Evolutionary conservation across 1,139 yeast species (phyloP), one percentile per base, ranked within the genome.

Genomic region (Saccharomyces hybrid): DNA sequence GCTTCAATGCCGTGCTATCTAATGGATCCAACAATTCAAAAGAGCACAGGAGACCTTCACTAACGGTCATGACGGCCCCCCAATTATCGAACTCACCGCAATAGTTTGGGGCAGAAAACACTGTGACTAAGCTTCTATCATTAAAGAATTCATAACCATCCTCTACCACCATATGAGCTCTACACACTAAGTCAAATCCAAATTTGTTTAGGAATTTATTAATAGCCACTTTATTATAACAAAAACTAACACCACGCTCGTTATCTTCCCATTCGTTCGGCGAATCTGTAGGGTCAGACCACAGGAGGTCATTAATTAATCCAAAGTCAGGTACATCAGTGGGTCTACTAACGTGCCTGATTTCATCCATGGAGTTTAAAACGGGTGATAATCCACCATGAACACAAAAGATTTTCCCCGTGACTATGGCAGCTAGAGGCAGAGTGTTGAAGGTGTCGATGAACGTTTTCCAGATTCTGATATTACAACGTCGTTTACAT

Each of bases 81-180:
- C 96, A 90, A 66, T 89, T 89, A 69, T 89, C 97, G 65, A 89
- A 89, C 70, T 89, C 97, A 42, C 97, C 97, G 72, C 97, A 89
- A 68, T 89, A 89, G 70, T 89, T 89, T 1, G 97, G 97, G 0
- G 97, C 97, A 56, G 88, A 81, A 70, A 90, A 89, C 14, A 89
- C 96, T 0, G 97, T 89, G 7, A 90, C 97, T 57, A 89, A 76
- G 8, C 93, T 85, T 48, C 95, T 77, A 67, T 89, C 96, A 67
- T 89, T 89, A 74, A 89, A 90, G 68, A 89, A 90, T 73, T 89
- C 97, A 70, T 89, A 89, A 1, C 97, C 97, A 68, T 89, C 97
- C 67, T 89, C 97, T 30, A 90, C 97, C 60, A 89, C 97, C 96
- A 89, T 89, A 73, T 89, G 97, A 16, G 97, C 97, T 60, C 97